These are phyloP conservation scores for Sclerotinia spermophila DNA, from an alignment of 2,329 filamentous ascomycete genomes.

Conservation along the genomic window DNA sequence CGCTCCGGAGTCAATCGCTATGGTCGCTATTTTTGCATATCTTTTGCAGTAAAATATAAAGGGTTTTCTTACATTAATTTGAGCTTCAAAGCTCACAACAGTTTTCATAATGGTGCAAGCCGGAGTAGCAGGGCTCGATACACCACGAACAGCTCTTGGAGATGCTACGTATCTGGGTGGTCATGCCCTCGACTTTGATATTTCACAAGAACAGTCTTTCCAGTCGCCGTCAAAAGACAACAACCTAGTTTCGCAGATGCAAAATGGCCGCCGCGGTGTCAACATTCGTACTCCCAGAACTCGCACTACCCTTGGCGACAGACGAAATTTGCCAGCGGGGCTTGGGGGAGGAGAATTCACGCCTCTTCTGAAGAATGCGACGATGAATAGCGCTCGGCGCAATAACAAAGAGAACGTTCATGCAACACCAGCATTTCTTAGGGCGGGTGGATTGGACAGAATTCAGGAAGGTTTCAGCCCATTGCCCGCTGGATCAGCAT, in stretches of 20 bases:
- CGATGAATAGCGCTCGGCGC: slow-evolving; percentile 64
- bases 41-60: slow-evolving; percentile 24
- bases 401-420: slow-evolving; percentile 60
- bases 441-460: slow-evolving; percentile 54
- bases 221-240: slow-evolving; percentile 72
- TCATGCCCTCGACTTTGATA: slow-evolving; percentile 67
- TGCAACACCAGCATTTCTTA: slow-evolving; percentile 66
- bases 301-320: slow-evolving; percentile 66
- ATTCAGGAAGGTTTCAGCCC: slow-evolving; percentile 71
- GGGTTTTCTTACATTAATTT: slow-evolving; percentile 24
- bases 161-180: slow-evolving; percentile 77
- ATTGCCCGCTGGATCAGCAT: slow-evolving; percentile 67
- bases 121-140: slow-evolving; percentile 68
- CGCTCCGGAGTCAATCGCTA: slow-evolving; percentile 35
- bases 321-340: slow-evolving; percentile 63
- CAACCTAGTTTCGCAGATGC: slow-evolving; percentile 69
- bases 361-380: slow-evolving; percentile 81
- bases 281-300: slow-evolving; percentile 68
- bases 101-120: slow-evolving; percentile 57
- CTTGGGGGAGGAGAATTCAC: slow-evolving; percentile 80
- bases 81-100: slow-evolving; percentile 25
- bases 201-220: slow-evolving; percentile 85
- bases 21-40: slow-evolving; percentile 26
- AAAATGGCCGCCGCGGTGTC: slow-evolving; percentile 56
- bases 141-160: slow-evolving; percentile 78